phyloP scores from a whole-genome alignment of 2,329 filamentous ascomycete genomes.

The Colletotrichum noveboracense region DNA sequence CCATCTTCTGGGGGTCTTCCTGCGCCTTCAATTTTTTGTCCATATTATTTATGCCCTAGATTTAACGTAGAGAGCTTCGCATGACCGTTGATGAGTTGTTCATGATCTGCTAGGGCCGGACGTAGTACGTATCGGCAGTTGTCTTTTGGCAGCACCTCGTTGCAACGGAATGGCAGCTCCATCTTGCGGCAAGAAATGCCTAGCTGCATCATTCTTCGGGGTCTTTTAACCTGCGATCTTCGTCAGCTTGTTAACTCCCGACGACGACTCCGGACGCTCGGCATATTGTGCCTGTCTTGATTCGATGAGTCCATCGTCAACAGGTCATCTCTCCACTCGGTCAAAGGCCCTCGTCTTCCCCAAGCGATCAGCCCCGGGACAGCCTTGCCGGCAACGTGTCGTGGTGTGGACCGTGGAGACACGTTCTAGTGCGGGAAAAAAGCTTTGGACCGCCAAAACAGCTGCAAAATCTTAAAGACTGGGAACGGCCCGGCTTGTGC shows the following conservation, averaged over 20 bases:
- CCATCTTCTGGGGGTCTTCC: neutral
- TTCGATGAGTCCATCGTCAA: neutral
- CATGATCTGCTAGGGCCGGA: neutral
- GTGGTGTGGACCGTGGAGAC: slow-evolving; percentile 7
- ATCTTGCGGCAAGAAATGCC: neutral
- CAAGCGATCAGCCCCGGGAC: slow-evolving; percentile 8
- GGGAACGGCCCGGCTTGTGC: neutral
- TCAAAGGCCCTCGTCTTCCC: neutral
- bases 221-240: neutral
- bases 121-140: neutral
- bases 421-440: neutral
- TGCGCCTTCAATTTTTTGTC: neutral
- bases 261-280: neutral
- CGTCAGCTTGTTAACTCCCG: neutral
- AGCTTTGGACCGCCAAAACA: neutral
- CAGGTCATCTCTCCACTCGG: neutral
- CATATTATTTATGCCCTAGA: neutral
- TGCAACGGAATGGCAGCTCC: neutral
- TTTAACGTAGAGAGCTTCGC: neutral
- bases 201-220: neutral
- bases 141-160: neutral
- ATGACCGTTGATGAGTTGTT: neutral
- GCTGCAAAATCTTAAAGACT: slow-evolving; percentile 11
- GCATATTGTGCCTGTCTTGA: neutral
- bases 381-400: slow-evolving; percentile 9